Evolutionary conservation across 495 filamentous ascomycete species (phyloP), one percentile per base, ranked within the genome.

Genomic region (Parachaetomium inaequale): DNA sequence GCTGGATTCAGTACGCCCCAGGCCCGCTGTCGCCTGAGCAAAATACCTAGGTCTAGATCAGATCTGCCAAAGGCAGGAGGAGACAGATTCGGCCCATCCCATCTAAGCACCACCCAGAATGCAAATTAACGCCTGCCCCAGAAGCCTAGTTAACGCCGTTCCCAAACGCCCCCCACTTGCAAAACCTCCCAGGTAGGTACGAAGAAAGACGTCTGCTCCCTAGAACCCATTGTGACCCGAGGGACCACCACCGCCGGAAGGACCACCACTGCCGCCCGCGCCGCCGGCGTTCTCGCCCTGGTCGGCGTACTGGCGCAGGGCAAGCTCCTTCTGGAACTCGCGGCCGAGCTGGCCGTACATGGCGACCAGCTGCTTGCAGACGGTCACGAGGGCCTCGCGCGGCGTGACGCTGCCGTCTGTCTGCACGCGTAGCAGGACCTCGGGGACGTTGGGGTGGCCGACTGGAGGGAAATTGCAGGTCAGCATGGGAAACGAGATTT

Each of bases 301-400:
- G 17, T 85, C 85, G 26, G 89, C 89, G 81, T 93, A 96, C 79
- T 93, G 95, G 66, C 93, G 88, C 59, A 97, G 80, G 66, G 96
- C 93, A 70, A 86, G 95, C 76, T 99, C 95, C 72, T 95, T 95
- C 51, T 91, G 95, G 74, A 98, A 96, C 69, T 96, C 89, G 55
- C 90, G 86, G 38, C 86, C 88, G 25, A 98, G 73, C 54, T 85
- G 85, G 26, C 84, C 87, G 61, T 95, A 81, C 58, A 92, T 85
- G 56, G 83, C 79, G 55, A 99, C 88, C 25, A 96, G 77, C 58
- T 89, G 85, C 71, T 88, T 82, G 77, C 88, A 95, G 46, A 85
- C 84, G 38, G 84, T 78, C 63, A 94, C 72, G n/a, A 99, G 78
- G 0, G 93, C 93, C 66, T 95, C 88, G 59, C 89, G 90, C 7